Percentiles rank a stretch among this genome's conserved stretches.
Evolutionary conservation across 78 protist species (phyloP).

Genomic region (Isochrysis galbana): DNA sequence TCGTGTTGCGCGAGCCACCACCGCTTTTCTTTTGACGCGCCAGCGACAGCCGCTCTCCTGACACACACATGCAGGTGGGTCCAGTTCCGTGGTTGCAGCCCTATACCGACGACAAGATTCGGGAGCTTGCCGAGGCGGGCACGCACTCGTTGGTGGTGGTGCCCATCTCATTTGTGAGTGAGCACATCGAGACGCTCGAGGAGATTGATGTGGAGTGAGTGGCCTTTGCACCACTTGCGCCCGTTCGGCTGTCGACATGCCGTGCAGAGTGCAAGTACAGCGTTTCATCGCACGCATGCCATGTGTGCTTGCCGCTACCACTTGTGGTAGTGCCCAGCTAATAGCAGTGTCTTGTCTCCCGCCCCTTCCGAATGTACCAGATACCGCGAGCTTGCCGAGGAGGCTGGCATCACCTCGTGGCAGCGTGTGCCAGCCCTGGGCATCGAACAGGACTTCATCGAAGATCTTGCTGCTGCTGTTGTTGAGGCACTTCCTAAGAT

Average conservation of each 20-base stretch:
- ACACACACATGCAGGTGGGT: too few relatives aligned
- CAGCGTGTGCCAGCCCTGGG: constrained; percentile 2
- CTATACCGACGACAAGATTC: neutral
- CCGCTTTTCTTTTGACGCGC: too few relatives aligned
- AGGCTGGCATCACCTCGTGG: neutral
- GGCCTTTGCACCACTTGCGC: too few relatives aligned
- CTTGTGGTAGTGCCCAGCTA: neutral
- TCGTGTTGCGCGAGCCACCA: too few relatives aligned
- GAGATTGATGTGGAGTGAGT: neutral
- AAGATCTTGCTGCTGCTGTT: neutral
- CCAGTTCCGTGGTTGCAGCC: constrained; percentile 36
- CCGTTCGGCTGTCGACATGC: too few relatives aligned
- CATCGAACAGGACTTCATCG: constrained; percentile 19
- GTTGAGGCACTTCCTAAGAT: neutral
- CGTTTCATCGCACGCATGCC: too few relatives aligned
- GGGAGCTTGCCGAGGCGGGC: constrained; percentile 12
- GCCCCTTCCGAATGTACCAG: neutral
- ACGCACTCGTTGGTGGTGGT: neutral
- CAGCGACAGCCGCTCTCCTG: too few relatives aligned
- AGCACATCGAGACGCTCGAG: constrained; percentile 45
- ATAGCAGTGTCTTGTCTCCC: too few relatives aligned
- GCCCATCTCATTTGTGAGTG: constrained; percentile 36
- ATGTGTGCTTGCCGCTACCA: too few relatives aligned
- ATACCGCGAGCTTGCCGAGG: neutral
- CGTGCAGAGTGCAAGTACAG: too few relatives aligned